phyloP scores from a whole-genome alignment of 2,329 filamentous ascomycete genomes.

The Xylaria hypoxylon region DNA sequence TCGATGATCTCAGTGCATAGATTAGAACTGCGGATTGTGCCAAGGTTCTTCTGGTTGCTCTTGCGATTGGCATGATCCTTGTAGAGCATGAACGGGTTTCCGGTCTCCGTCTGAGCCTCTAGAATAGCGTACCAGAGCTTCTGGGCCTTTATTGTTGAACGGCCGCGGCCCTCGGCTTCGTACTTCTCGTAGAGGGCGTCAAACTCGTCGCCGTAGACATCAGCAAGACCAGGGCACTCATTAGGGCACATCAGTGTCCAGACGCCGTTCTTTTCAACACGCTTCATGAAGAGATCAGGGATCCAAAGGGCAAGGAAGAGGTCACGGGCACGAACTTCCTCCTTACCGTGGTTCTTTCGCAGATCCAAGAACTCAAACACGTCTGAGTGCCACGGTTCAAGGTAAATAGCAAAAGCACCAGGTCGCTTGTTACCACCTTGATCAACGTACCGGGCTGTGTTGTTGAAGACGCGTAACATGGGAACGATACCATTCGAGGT shows the following conservation, averaged over 20 bases:
- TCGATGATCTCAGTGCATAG: conserved; percentile 99
- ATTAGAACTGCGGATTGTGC: conserved; percentile 98
- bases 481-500: conserved; percentile 97
- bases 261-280: conserved; percentile 93
- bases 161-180: conserved; percentile 86
- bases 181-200: conserved; percentile 95
- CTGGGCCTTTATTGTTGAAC: conserved; percentile 93
- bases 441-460: conserved; percentile 98
- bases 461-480: conserved; percentile 99
- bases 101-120: conserved; percentile 98
- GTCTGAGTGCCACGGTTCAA: conserved; percentile 98
- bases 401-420: conserved; percentile 97
- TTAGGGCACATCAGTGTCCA: conserved; percentile 99
- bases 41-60: conserved; percentile 99
- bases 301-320: conserved; percentile 99
- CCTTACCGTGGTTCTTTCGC: conserved; percentile 99
- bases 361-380: conserved; percentile 98
- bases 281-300: conserved; percentile 99
- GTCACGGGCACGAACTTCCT: conserved; percentile 95
- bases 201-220: conserved; percentile 98
- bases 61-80: conserved; percentile 98
- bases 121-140: conserved; percentile 99
- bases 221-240: conserved; percentile 92
- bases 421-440: conserved; percentile 99
- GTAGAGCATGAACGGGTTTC: conserved; percentile 99